Base-by-base conservation (phyloP, 2,329 filamentous ascomycete species). In the Pseudohalonectria lignicola region DNA sequence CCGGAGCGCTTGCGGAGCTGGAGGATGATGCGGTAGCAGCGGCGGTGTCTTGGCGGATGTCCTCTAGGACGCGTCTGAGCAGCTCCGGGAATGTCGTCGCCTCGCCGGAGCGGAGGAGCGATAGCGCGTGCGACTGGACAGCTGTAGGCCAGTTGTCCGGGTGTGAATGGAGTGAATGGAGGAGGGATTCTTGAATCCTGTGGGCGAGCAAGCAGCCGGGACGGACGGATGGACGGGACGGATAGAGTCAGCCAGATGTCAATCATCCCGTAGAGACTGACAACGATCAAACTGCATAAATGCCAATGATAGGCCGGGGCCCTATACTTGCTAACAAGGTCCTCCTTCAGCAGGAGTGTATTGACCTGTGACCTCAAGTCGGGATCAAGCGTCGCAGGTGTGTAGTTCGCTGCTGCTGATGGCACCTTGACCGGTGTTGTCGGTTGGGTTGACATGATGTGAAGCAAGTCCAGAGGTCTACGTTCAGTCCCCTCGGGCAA, bases 291-390 rank as follows among this genome's bases (percentile, higher is more conserved):
- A 40, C 41, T 37, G 25, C 29, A 36, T 9, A 34, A 21, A 26
- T 33, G 36, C 8, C 16, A 32, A 21, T 21, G 23, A 30, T 20
- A 30, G 31, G 13, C 9, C 33, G 23, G 18, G 39, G 37, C n/a
- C n/a, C n/a, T n/a, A 37, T 62, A 79, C 76, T 71, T 76, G 34
- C 64, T 56, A 18, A 79, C 67, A 44, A 79, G 70, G 3, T 76
- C 76, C 33, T 76, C 74, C 30, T 64, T 62, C 25, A 80, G 60
- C 18, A 81, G 58, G 11, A 73, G 49, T 9, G 64, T 62, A 51
- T 81, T 80, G 49, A 81, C 74, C 47, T 78, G 67, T 2, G 75
- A 79, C 17, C 76, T 64, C 40, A 80, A 56, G 41, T 80, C 76
- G 6, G 70, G 64, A 47, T 81, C 76, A 40, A 75, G 65, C 8